phyloP scores from a whole-genome alignment of 1,284 basidiomycete genomes.

The Fomitopsis betulina region DNA sequence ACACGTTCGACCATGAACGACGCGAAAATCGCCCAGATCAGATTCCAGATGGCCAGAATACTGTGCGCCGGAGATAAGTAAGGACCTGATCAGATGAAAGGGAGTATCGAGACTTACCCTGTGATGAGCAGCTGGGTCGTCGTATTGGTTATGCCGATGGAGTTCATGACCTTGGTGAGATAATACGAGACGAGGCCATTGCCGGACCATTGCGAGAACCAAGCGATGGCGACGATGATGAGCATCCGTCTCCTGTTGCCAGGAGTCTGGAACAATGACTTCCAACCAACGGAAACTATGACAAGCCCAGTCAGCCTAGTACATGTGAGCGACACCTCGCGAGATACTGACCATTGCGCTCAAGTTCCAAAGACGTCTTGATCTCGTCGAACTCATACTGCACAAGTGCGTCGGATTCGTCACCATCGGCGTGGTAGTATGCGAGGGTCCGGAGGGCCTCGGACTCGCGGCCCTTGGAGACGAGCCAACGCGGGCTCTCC shows the following conservation, averaged over 20 bases:
- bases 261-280: constrained; percentile 6
- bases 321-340: background rate
- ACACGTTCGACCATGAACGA: constrained; percentile 54
- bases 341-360: constrained; percentile 35
- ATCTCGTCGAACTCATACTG: constrained; percentile 75
- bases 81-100: constrained; percentile 8
- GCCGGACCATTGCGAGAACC: too few species aligned
- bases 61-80: constrained; percentile 16
- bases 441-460: constrained; percentile 56
- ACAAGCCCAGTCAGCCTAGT: background rate
- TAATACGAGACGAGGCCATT: too few species aligned
- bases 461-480: constrained; percentile 53
- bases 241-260: too few species aligned
- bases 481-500: constrained; percentile 64
- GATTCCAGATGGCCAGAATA: constrained; percentile 71
- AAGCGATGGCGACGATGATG: too few species aligned
- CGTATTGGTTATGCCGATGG: too few species aligned
- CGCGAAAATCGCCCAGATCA: constrained; percentile 56
- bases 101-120: background rate
- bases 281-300: constrained; percentile 45
- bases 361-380: constrained; percentile 63
- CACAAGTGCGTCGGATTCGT: constrained; percentile 68
- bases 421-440: constrained; percentile 62
- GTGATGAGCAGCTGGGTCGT: too few species aligned
- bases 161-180: too few species aligned